Conservation (phyloP, 345 rosid genomes). For the Eucalyptus sp. region DNA sequence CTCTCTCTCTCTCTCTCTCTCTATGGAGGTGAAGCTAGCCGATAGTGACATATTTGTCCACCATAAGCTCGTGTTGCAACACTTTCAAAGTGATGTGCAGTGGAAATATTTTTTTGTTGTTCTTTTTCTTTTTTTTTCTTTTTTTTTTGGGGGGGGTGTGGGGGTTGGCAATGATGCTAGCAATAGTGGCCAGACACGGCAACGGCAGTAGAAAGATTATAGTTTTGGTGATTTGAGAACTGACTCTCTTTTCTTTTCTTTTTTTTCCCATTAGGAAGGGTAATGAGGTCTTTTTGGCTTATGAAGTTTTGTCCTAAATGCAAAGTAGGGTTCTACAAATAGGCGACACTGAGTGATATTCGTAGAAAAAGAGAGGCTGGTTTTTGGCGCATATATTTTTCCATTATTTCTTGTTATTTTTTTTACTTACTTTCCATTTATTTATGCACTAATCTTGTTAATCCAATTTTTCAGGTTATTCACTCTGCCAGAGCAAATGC, state of each 20-base stretch:
- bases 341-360: neutral
- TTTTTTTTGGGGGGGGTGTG: neutral
- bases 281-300: neutral
- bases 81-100: neutral
- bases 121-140: too few relatives aligned
- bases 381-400: neutral
- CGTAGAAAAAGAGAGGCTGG: neutral
- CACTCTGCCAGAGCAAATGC: conserved; percentile 96
- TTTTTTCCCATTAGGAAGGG: neutral
- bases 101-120: neutral
- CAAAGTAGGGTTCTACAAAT: neutral
- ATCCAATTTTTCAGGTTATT: conserved; percentile 40
- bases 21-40: neutral
- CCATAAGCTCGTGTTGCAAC: neutral
- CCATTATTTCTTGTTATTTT: neutral
- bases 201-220: neutral
- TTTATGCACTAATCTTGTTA: neutral
- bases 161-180: neutral
- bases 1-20: neutral
- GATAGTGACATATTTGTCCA: neutral
- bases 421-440: neutral
- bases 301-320: neutral
- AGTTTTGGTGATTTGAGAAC: neutral
- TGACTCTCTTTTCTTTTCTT: too few relatives aligned
- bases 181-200: neutral